Percentiles rank a stretch among this genome's conserved stretches.
Conservation (phyloP, 192 early-diverging fungal species). For the Phlyctochytrium planicorne region DNA sequence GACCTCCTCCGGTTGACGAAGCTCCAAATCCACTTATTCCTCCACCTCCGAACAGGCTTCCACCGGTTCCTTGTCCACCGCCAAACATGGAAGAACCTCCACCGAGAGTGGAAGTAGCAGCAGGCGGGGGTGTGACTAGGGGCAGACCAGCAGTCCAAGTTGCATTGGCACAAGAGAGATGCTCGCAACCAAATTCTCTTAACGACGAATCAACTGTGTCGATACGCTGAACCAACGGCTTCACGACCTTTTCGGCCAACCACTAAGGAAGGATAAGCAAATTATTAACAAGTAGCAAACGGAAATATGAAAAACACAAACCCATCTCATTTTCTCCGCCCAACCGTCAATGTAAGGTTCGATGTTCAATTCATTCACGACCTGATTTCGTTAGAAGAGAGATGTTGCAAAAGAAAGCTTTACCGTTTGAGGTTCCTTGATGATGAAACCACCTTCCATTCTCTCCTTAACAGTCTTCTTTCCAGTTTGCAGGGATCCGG, state of each 20-base stretch:
- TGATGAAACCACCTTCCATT: slow-evolving; percentile 18
- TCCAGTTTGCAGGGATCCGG: background rate
- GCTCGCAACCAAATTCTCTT: background rate
- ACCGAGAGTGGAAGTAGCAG: no score
- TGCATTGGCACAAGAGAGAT: slow-evolving; percentile 12
- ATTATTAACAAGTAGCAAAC: background rate
- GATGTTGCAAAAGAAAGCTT: background rate
- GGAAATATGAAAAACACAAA: slow-evolving; percentile 7
- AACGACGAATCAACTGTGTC: slow-evolving; percentile 2
- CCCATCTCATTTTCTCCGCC: slow-evolving; percentile 31
- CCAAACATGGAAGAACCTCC: background rate
- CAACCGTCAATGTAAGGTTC: slow-evolving; percentile 34
- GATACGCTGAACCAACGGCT: slow-evolving; percentile 28
- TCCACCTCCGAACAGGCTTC: background rate
- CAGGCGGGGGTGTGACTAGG: background rate
- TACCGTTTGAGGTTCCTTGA: slow-evolving; percentile 14
- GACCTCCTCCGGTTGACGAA: no score
- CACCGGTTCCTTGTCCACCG: background rate
- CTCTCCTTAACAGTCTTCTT: background rate
- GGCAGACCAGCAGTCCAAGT: slow-evolving; percentile 17
- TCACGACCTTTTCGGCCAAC: slow-evolving; percentile 24
- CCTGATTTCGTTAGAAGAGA: slow-evolving; percentile 14
- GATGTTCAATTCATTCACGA: slow-evolving; percentile 29
- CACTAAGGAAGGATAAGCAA: slow-evolving; percentile 17
- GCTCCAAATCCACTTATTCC: slow-evolving; percentile 5